Evolutionary conservation across 1,284 basidiomycete genomes (phyloP), one percentile per base, ranked within the genome.

Genomic region (Pyrrhoderma lamaoense): DNA sequence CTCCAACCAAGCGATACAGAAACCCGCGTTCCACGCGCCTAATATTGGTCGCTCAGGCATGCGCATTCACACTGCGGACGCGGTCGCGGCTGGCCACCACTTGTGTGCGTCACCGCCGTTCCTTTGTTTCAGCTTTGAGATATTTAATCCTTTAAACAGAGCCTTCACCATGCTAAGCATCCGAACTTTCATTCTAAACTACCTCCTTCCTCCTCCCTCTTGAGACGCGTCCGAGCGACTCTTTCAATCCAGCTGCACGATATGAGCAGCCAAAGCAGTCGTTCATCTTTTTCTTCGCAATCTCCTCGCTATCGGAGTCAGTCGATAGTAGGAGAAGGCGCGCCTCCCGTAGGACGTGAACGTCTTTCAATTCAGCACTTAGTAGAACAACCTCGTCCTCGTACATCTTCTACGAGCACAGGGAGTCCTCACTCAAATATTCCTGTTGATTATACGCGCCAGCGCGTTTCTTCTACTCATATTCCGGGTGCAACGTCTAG

Each of bases 361-460:
- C 49, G 53, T 3, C 53, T 55, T 34, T 49, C 53, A n/a, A 55
- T 55, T 16, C 49, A 40, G 21, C 51, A 51, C 36, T 45, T 55
- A 21, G 53, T 49, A 18, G 53, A 49, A 34, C 48, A 54, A 42
- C 25, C 52, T 21, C 47, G 47, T 27, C 53, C 49, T 21, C 44
- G 53, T 14, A 47, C 53, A n/a, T 51, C 53, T 31, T 51, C 53
- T 21, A 49, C 27, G 19, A 45, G 53, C 37, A 38, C 35, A 8
- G 45, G 49, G 21, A 46, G 48, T 27, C n/a, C 47, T 14, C 42
- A 31, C 11, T 35, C 40, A 9, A n/a, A 21, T 16, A 34, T 49
- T 14, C 49, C 49, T 18, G 7, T 5, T 40, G 49, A 51, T 13
- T 51, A 42, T 46, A 42, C 36, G 19, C 53, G 53, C 25, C 53